These are phyloP conservation scores for Candida sp. DNA, from an alignment of 1,139 yeast species.

Conservation along the genomic window DNA sequence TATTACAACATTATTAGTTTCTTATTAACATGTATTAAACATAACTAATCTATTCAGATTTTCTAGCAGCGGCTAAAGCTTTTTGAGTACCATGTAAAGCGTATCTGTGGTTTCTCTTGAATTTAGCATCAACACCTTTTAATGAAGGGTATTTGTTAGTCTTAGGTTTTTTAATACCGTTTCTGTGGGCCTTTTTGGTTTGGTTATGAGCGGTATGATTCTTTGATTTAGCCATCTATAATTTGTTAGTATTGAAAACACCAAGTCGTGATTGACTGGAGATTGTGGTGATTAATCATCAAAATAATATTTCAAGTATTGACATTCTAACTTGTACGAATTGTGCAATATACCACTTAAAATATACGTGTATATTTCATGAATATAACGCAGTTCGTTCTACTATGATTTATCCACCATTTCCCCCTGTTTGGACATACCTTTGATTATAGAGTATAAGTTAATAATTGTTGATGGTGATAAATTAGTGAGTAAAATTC, in stretches of 20 bases:
- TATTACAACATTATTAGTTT: too few species aligned
- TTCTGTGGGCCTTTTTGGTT: conserved; percentile 99
- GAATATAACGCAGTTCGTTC: not conserved
- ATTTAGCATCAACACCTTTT: conserved; percentile 99
- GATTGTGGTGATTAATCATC: too few species aligned
- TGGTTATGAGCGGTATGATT: conserved; percentile 99
- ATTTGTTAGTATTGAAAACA: not conserved
- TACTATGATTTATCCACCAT: not conserved
- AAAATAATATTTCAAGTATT: too few species aligned
- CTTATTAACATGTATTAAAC: not conserved
- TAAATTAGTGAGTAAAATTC: not conserved
- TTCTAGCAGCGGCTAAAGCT: conserved; percentile 80
- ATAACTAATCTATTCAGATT: conserved; percentile 20
- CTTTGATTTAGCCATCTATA: conserved; percentile 92
- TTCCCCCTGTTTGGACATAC: not conserved
- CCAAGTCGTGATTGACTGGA: not conserved
- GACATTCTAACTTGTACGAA: too few species aligned
- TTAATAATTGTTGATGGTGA: not conserved
- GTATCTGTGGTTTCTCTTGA: conserved; percentile 99
- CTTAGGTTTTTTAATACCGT: conserved; percentile 99
- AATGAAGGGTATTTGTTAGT: conserved; percentile 97
- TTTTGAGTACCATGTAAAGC: conserved; percentile 98
- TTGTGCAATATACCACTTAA: not conserved
- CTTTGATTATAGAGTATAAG: not conserved
- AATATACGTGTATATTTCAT: not conserved